A percentile compares a stretch with the other conserved stretches of the same genome.
These are phyloP conservation scores for Verticillium isaacii DNA, from an alignment of 2,329 filamentous ascomycete species.

Conservation along the genomic window DNA sequence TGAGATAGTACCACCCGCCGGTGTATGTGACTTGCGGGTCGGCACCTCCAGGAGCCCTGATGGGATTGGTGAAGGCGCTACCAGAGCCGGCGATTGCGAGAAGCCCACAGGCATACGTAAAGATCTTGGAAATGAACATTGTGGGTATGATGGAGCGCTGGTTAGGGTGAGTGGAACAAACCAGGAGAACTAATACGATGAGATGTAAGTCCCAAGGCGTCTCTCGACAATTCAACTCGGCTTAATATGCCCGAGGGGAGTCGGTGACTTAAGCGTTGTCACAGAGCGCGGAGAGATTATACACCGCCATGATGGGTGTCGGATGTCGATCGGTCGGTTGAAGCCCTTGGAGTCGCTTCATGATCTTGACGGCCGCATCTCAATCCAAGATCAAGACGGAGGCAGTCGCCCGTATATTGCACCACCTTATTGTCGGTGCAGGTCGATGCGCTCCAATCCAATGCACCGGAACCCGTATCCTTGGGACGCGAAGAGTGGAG, in stretches of 20 bases:
- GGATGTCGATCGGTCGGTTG: too few relatives aligned
- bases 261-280: too few relatives aligned
- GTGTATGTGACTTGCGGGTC: constrained; percentile 49
- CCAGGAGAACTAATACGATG: too few relatives aligned
- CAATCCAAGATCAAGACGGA: not conserved
- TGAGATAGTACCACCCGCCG: constrained; percentile 52
- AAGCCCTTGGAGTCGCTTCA: too few relatives aligned
- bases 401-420: not conserved
- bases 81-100: constrained; percentile 14
- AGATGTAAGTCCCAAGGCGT: too few relatives aligned
- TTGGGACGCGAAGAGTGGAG: not conserved
- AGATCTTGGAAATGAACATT: not conserved
- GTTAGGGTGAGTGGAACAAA: not conserved
- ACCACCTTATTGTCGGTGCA: not conserved
- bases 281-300: too few relatives aligned
- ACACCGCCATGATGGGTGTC: too few relatives aligned
- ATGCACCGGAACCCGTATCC: not conserved
- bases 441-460: not conserved
- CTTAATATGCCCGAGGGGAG: too few relatives aligned
- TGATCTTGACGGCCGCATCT: too few relatives aligned
- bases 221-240: too few relatives aligned
- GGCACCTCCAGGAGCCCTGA: constrained; percentile 42
- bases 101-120: not conserved
- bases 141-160: not conserved
- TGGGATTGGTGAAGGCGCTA: constrained; percentile 44